Percentiles rank a stretch among this genome's conserved stretches.
phyloP scores from a whole-genome alignment of 2,329 filamentous ascomycete species.

The Scytalidium lignicola region DNA sequence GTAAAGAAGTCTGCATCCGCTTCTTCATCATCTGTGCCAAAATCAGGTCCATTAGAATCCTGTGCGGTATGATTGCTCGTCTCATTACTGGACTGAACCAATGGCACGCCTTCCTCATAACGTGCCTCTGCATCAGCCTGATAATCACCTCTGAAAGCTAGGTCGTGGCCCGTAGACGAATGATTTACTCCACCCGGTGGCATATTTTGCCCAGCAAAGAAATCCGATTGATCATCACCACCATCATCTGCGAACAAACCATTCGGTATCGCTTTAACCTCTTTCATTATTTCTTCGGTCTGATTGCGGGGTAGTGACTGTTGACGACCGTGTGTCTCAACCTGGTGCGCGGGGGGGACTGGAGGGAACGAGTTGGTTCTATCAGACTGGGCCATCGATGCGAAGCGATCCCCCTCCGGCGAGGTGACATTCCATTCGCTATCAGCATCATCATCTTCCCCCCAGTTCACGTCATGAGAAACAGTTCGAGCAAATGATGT shows the following conservation, averaged over 20 bases:
- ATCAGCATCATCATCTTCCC: slow-evolving; percentile 47
- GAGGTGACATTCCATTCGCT: slow-evolving; percentile 50
- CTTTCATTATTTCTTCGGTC: slow-evolving; percentile 47
- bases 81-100: slow-evolving; percentile 42
- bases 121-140: slow-evolving; percentile 42
- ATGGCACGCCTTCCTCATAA: slow-evolving; percentile 65
- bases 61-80: slow-evolving; percentile 17
- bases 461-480: slow-evolving; percentile 56
- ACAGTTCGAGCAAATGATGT: slow-evolving; percentile 61
- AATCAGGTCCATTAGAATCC: slow-evolving; percentile 19
- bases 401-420: slow-evolving; percentile 52
- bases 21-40: slow-evolving; percentile 32
- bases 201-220: slow-evolving; percentile 36
- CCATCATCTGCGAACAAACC: slow-evolving; percentile 30
- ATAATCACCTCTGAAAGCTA: slow-evolving; percentile 19
- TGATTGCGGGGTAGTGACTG: slow-evolving; percentile 44
- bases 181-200: slow-evolving; percentile 1
- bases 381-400: slow-evolving; percentile 52
- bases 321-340: slow-evolving; percentile 24
- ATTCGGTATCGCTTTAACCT: slow-evolving; percentile 38
- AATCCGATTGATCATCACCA: slow-evolving; percentile 39
- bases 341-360: slow-evolving; percentile 40
- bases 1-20: slow-evolving; percentile 56
- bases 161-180: slow-evolving; percentile 10
- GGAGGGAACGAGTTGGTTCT: slow-evolving; percentile 60